Base-by-base conservation (phyloP, 805 yeast genomes). In the Candida verbasci region DNA sequence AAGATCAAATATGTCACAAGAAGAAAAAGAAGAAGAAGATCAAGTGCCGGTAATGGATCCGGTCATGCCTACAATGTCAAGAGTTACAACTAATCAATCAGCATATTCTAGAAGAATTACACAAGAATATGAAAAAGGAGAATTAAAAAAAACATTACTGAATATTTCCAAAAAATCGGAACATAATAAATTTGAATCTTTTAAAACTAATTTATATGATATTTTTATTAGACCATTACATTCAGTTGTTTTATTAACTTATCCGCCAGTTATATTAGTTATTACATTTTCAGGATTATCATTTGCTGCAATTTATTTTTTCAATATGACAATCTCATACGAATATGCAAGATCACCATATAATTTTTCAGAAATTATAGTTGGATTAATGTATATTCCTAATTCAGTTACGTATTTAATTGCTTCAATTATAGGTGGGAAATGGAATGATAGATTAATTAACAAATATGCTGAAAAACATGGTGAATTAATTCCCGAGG, bases 401-500 rank as follows among this genome's bases (percentile, higher is more conserved):
- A 86, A 86, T 55, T 85, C 95, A 0, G 74, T 85, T 17, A 76
- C 89, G 0, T 86, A 86, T 51, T 58, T 86, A 24, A 46, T 81
- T 31, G 91, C 94, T 0, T 80, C 91, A 0, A 60, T 87, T n/a
- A 66, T 74, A 42, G 94, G 94, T 24, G 96, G 96, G 3, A 70
- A 69, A 43, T 86, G 91, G 83, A 79, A 78, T 36, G 96, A 86
- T 55, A 53, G 60, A 30, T 60, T 85, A 28, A 55, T 85, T 24
- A 65, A 62, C 30, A 65, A 62, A 29, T 65, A 75, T 32, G 78
- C 77, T 34, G 68, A 71, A 37, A 57, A 61, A 35, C 77, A 81
- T 45, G 93, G 93, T 0, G 71, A 70, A 24, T 50, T 78, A 22
- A 74, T 76, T 2, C 93, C 95, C 0, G 95, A 86, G 53, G 78